A percentile compares a stretch with the other conserved stretches of the same genome.
phyloP scores from a whole-genome alignment of 1,284 basidiomycete species.

The Irpex sp. region DNA sequence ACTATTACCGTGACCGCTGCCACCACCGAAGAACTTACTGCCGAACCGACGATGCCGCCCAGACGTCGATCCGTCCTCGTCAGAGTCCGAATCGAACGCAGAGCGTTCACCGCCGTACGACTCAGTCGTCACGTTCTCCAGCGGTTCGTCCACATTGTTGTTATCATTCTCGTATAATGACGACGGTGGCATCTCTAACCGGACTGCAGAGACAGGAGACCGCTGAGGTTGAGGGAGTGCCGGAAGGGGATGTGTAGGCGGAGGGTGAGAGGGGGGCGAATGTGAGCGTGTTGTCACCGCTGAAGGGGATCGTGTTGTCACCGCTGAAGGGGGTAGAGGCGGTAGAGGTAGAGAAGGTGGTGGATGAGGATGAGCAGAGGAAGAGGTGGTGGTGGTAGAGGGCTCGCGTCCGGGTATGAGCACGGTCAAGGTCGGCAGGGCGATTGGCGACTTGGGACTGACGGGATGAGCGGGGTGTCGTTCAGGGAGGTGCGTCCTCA shows the following conservation, averaged over 20 bases:
- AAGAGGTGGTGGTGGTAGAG: neutral
- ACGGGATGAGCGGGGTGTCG: neutral
- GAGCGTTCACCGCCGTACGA: neutral
- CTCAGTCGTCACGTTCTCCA: no score
- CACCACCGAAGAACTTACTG: no score
- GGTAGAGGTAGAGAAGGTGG: neutral
- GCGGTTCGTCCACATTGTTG: no score
- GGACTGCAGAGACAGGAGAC: no score
- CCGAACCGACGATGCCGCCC: neutral
- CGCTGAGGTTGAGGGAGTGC: no score
- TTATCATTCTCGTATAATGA: no score
- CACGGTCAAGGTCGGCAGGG: neutral
- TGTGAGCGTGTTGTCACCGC: no score
- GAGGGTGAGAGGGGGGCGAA: no score
- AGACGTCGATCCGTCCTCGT: neutral
- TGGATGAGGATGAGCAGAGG: neutral
- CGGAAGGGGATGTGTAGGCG: no score
- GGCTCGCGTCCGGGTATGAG: neutral
- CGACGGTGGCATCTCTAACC: no score
- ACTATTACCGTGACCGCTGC: no score
- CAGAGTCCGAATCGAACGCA: conserved; percentile 10
- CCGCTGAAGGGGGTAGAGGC: neutral
- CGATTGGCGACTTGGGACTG: neutral
- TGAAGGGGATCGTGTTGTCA: neutral
- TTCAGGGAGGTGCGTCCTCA: neutral